phyloP scores from a whole-genome alignment of 1,284 basidiomycete species.

The Puccinia horiana region DNA sequence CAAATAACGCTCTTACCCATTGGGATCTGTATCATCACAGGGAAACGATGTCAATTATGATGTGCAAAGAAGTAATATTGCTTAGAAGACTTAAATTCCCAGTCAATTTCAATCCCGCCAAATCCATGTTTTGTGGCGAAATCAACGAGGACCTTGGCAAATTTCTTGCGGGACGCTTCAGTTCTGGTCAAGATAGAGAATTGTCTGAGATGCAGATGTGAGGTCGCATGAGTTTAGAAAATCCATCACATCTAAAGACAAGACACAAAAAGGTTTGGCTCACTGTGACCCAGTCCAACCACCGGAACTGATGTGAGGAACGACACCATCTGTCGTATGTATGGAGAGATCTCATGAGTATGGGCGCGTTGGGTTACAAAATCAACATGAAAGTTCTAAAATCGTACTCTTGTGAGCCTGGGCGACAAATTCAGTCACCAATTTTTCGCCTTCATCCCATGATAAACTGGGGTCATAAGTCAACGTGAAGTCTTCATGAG shows the following conservation, averaged over 20 bases:
- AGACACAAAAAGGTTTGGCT: too few relatives aligned
- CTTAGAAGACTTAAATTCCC: constrained; percentile 32
- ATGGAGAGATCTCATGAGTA: background rate
- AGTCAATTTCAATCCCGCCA: constrained; percentile 39
- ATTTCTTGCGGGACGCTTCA: constrained; percentile 23
- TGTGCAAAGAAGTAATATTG: background rate
- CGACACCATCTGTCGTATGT: constrained; percentile 20
- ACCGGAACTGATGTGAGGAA: constrained; percentile 21
- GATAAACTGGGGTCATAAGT: constrained; percentile 7
- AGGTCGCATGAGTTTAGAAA: background rate
- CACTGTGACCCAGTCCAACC: constrained; percentile 46
- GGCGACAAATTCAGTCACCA: constrained; percentile 26
- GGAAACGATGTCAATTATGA: background rate
- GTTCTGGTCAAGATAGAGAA: constrained; percentile 28
- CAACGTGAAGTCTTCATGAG: constrained; percentile 6
- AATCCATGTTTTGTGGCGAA: constrained; percentile 27
- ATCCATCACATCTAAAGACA: too few relatives aligned
- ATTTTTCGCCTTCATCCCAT: background rate
- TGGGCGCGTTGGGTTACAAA: background rate
- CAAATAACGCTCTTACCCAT: constrained; percentile 17
- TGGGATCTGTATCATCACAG: constrained; percentile 12
- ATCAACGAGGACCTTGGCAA: constrained; percentile 25
- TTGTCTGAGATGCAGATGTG: background rate
- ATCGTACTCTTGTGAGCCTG: constrained; percentile 21
- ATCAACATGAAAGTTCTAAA: background rate